Evolutionary conservation across 2,329 filamentous ascomycete species (phyloP), one percentile per base, ranked within the genome.

Genomic region (Penicillium frequentans): DNA sequence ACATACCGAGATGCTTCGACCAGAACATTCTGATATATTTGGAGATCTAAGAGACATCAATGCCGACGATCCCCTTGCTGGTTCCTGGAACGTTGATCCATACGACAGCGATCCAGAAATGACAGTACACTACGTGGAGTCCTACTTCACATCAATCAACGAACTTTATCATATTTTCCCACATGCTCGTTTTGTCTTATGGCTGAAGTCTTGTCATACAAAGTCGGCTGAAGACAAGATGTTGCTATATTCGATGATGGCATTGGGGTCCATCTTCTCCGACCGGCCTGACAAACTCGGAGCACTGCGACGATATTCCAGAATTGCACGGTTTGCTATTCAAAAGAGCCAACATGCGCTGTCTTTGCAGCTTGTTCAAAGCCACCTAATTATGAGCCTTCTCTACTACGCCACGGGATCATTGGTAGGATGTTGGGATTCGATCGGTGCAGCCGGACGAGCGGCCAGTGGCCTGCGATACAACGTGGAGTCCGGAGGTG

Each of bases 351-450:
- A 81, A 57, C 80, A 83, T 21, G 76, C 69, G 8, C 81, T 85
- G 57, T 84, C 77, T 55, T 72, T 91, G 49, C 86, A 90, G 62
- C 75, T 90, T 45, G 84, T 87, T 13, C 89, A 91, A 68, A 83
- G 82, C 47, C 82, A 86, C 53, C 75, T 91, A n/a, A 77, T 90
- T 16, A 79, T 91, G 39, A 82, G 84, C 21, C 73, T 90, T 7
- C 90, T 88, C 72, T 84, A 86, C 62, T 84, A 87, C 58, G 83
- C 87, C 1, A 80, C 81, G 23, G 84, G 84, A 14, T 82, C 83
- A n/a, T 74, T 81, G 37, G 78, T 79, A 43, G 82, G 86, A 49
- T 84, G 85, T 7, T 86, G 82, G 77, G 88, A 90, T 62, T 83
- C 85, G 62, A 81, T 84, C 46, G 86, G 86, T 14, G 79, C 82